Percentiles rank a stretch among this genome's conserved stretches.
These are phyloP conservation scores for Podila minutissima DNA, from an alignment of 192 early-diverging fungal genomes.

Conservation along the genomic window DNA sequence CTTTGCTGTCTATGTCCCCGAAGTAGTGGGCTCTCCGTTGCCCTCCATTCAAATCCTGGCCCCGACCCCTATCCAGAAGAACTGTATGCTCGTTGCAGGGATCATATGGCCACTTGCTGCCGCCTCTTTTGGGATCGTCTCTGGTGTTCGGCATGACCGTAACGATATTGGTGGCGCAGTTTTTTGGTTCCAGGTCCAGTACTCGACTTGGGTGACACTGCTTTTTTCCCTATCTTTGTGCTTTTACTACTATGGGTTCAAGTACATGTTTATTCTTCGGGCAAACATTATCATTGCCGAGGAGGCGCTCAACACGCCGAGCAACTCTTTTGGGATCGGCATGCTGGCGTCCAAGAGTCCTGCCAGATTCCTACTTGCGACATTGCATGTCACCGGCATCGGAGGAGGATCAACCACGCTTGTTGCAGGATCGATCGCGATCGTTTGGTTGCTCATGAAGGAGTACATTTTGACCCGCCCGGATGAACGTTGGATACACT, in stretches of 20 bases:
- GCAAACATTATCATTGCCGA: slow-evolving; percentile 50
- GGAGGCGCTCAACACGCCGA: slow-evolving; percentile 33
- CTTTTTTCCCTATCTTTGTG: slow-evolving; percentile 10
- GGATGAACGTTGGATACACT: neutral
- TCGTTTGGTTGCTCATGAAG: slow-evolving; percentile 25
- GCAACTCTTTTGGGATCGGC: slow-evolving; percentile 32
- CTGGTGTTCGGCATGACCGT: slow-evolving; percentile 14
- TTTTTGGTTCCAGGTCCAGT: slow-evolving; percentile 11
- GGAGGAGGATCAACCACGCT: slow-evolving; percentile 29
- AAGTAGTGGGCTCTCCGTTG: slow-evolving; percentile 6
- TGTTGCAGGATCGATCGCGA: slow-evolving; percentile 12
- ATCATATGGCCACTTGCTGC: slow-evolving; percentile 11
- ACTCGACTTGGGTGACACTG: slow-evolving; percentile 23
- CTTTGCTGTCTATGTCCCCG: slow-evolving; percentile 41
- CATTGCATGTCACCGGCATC: slow-evolving; percentile 33
- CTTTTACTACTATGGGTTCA: slow-evolving; percentile 49
- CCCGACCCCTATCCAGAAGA: slow-evolving; percentile 32
- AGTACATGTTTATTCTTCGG: slow-evolving; percentile 46
- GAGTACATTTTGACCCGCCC: slow-evolving; percentile 13
- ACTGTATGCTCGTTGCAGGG: slow-evolving; percentile 19
- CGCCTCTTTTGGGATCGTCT: slow-evolving; percentile 4
- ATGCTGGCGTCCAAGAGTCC: slow-evolving; percentile 29
- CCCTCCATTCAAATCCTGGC: slow-evolving; percentile 32
- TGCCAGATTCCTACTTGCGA: slow-evolving; percentile 36
- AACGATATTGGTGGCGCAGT: neutral